Conservation (phyloP, 306 rosid species). For the Adenanthera pavonina region DNA sequence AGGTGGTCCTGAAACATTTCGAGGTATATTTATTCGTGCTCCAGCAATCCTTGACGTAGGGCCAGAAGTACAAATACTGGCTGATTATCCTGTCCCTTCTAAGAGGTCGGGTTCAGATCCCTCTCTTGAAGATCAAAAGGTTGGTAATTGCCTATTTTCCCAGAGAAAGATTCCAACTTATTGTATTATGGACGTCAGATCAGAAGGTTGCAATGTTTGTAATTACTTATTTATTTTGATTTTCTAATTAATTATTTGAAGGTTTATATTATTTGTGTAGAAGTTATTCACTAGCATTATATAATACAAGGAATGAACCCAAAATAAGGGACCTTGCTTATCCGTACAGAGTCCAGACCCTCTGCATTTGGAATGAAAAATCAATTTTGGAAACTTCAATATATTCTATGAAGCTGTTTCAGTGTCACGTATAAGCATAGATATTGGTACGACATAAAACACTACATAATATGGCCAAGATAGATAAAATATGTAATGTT, state of each 20-base stretch:
- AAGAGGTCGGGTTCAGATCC: slow-evolving; percentile 46
- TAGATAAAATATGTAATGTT: neutral
- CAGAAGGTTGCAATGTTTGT: neutral
- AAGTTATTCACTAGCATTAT: neutral
- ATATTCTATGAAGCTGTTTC: neutral
- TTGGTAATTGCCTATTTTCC: slow-evolving; percentile 38
- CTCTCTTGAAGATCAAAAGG: slow-evolving; percentile 58
- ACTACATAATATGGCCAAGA: no score
- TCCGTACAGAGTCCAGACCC: neutral
- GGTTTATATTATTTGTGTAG: neutral
- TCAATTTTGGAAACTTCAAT: neutral
- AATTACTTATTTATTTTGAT: neutral
- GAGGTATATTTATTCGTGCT: slow-evolving; percentile 93
- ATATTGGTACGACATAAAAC: no score
- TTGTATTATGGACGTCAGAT: neutral
- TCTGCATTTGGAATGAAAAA: neutral
- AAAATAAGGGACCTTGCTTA: neutral
- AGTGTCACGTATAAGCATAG: neutral
- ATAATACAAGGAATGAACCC: neutral
- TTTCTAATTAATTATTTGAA: neutral
- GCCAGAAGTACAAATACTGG: slow-evolving; percentile 86
- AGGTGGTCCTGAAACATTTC: slow-evolving; percentile 92
- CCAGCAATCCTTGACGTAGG: slow-evolving; percentile 95
- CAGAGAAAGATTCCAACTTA: slow-evolving; percentile 14
- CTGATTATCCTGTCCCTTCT: slow-evolving; percentile 65